These are phyloP conservation scores for Mycena metata DNA, from an alignment of 768 basidiomycete species.

Conservation along the genomic window DNA sequence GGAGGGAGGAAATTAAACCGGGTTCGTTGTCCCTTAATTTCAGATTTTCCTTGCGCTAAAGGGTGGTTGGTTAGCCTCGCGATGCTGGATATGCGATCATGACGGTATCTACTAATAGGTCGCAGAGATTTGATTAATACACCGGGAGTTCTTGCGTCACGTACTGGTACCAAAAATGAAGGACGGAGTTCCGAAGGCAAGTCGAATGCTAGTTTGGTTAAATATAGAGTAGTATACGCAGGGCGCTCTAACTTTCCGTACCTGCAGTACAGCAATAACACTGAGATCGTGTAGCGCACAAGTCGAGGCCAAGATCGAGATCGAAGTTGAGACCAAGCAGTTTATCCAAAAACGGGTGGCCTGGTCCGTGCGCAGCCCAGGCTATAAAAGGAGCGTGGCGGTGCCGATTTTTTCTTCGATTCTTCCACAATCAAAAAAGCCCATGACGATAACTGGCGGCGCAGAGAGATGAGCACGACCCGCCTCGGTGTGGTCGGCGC, in stretches of 20 bases:
- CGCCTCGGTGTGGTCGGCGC: constrained; percentile 57
- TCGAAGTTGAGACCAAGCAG: background rate
- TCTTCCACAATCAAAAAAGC: constrained; percentile 64
- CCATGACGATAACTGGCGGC: constrained; percentile 67
- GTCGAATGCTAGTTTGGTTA: no score
- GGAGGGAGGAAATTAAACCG: constrained; percentile 19
- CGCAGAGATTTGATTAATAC: background rate
- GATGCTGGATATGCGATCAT: constrained; percentile 25
- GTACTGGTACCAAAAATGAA: no score
- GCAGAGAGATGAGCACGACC: constrained; percentile 71
- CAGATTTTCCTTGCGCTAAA: background rate
- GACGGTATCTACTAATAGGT: constrained; percentile 18
- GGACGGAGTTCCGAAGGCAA: no score
- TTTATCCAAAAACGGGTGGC: background rate
- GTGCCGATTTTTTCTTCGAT: constrained; percentile 46
- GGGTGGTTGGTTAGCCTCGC: background rate
- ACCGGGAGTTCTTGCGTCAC: no score
- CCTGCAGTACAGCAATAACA: no score
- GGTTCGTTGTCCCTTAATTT: background rate
- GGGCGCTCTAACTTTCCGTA: no score
- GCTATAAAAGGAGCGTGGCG: constrained; percentile 23
- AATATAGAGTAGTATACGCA: no score
- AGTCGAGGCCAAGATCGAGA: background rate
- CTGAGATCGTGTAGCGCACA: no score
- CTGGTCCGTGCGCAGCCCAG: constrained; percentile 31